Evolutionary conservation across 2,329 filamentous ascomycete genomes (phyloP).

Genomic region (Calonectria multiphialidica): DNA sequence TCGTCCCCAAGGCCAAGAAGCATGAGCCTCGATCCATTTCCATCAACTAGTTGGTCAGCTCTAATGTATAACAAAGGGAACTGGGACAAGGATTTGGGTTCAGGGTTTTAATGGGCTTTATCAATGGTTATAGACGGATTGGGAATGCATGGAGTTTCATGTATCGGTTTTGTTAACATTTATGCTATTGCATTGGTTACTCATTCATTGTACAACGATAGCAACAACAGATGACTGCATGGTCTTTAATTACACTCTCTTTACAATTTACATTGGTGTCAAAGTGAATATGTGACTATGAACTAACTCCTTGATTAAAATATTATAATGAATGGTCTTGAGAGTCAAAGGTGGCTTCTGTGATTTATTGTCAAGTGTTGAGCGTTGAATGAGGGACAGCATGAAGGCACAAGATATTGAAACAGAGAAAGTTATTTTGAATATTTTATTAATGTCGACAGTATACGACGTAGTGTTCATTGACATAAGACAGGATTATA

Average conservation of each 20-base stretch:
- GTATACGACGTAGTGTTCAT: too few relatives aligned
- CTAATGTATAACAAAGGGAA: background rate
- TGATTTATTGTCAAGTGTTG: too few relatives aligned
- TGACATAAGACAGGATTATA: too few relatives aligned
- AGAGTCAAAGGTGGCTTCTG: too few relatives aligned
- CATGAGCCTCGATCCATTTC: constrained; percentile 66
- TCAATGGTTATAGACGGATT: background rate
- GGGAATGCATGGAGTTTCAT: constrained; percentile 1
- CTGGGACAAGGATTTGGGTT: background rate
- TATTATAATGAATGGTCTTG: too few relatives aligned
- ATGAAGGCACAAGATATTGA: too few relatives aligned
- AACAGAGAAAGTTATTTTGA: too few relatives aligned
- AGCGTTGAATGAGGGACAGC: too few relatives aligned
- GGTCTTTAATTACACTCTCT: background rate
- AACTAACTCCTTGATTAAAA: too few relatives aligned
- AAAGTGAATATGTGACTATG: too few relatives aligned
- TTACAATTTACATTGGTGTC: background rate
- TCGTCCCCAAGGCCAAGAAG: constrained; percentile 76
- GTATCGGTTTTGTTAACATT: background rate
- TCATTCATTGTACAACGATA: background rate
- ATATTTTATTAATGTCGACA: too few relatives aligned
- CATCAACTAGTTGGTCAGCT: constrained; percentile 56
- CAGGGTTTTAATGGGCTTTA: background rate
- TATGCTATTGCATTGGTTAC: background rate
- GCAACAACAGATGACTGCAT: background rate